These are phyloP conservation scores for Porogramme epimiltina DNA, from an alignment of 1,284 basidiomycete genomes.

Conservation along the genomic window DNA sequence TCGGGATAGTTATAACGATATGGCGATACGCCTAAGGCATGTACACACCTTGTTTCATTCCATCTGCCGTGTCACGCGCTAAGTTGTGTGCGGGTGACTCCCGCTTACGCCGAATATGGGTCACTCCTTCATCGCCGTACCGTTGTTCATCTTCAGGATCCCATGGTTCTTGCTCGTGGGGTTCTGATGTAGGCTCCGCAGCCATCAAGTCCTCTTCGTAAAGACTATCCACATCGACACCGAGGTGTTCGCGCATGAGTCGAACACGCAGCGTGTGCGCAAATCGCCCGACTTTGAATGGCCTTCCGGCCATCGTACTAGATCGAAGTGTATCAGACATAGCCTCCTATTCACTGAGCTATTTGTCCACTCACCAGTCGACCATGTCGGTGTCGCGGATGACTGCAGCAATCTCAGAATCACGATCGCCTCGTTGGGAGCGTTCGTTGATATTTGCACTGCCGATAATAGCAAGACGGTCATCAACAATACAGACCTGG, in stretches of 20 bases:
- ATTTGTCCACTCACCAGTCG: constrained; percentile 58
- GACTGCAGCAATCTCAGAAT: constrained; percentile 93
- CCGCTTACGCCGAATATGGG: constrained; percentile 36
- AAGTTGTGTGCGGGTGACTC: constrained; percentile 39
- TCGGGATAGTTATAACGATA: background rate
- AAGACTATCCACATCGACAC: constrained; percentile 91
- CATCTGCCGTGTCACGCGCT: constrained; percentile 41
- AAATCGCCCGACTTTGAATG: constrained; percentile 95
- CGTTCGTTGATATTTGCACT: constrained; percentile 99
- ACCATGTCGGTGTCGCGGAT: constrained; percentile 98
- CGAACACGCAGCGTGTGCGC: constrained; percentile 93
- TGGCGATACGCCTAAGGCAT: too few relatives aligned
- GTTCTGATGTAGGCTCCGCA: constrained; percentile 52
- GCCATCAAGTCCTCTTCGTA: constrained; percentile 77
- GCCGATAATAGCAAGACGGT: constrained; percentile 96
- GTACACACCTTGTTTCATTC: constrained; percentile 57
- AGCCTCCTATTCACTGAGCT: too few relatives aligned
- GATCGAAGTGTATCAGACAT: constrained; percentile 3
- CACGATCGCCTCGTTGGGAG: constrained; percentile 93
- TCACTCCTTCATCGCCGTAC: constrained; percentile 43
- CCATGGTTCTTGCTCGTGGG: constrained; percentile 67
- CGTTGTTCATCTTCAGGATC: constrained; percentile 81
- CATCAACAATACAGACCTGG: constrained; percentile 86
- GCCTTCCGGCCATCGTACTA: constrained; percentile 92
- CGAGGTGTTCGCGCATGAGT: constrained; percentile 96